Percentiles rank a stretch among this genome's conserved stretches.
phyloP scores from a whole-genome alignment of 768 basidiomycete species.

The Pleurotus eryngii region DNA sequence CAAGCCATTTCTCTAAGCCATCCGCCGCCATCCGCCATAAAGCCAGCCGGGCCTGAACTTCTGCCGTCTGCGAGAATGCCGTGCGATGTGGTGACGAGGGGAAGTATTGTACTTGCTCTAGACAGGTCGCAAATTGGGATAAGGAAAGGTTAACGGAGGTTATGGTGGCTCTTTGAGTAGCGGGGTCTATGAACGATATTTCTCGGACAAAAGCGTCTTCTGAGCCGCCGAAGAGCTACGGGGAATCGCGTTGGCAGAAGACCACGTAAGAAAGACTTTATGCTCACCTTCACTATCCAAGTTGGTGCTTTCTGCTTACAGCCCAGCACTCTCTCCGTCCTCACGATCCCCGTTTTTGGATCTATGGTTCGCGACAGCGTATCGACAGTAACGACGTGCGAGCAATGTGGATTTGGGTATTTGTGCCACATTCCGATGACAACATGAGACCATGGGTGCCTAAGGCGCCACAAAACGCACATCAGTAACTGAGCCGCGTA shows the following conservation, averaged over 20 bases:
- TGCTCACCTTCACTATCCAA: constrained; percentile 89
- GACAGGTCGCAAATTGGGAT: constrained; percentile 92
- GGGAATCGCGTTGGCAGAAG: constrained; percentile 29
- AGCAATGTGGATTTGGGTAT: constrained; percentile 92
- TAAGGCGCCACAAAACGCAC: constrained; percentile 24
- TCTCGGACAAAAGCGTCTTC: constrained; percentile 95
- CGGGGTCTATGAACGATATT: constrained; percentile 89
- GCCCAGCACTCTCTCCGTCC: constrained; percentile 86
- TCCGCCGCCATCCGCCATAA: constrained; percentile 82
- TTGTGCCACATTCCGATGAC: constrained; percentile 93
- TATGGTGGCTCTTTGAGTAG: constrained; percentile 74
- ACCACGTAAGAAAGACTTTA: background rate
- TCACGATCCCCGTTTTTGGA: constrained; percentile 80
- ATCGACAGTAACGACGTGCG: constrained; percentile 84
- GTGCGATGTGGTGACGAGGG: constrained; percentile 67
- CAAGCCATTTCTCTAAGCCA: constrained; percentile 80
- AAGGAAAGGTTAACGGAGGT: constrained; percentile 92
- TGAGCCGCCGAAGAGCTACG: constrained; percentile 85
- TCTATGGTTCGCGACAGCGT: constrained; percentile 84
- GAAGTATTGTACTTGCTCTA: constrained; percentile 84
- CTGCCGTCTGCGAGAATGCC: constrained; percentile 83
- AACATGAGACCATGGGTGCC: constrained; percentile 89
- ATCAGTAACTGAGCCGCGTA: constrained; percentile 10
- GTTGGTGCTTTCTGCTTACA: constrained; percentile 89
- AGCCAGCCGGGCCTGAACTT: constrained; percentile 80